Evolutionary conservation across 2,329 filamentous ascomycete genomes (phyloP).

Genomic region (Aureobasidium sp.): DNA sequence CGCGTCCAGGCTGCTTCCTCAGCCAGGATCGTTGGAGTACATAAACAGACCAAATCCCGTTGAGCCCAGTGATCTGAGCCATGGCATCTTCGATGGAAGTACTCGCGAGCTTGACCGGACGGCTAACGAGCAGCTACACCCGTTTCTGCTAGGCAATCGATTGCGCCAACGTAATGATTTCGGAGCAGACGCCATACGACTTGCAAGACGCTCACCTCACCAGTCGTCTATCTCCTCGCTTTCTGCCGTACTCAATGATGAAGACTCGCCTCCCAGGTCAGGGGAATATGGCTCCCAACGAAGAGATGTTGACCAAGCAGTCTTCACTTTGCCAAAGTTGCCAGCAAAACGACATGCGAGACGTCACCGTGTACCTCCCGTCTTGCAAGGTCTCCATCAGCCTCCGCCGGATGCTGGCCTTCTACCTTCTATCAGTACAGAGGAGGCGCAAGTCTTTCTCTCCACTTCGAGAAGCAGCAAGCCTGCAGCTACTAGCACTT

Average conservation of each 20-base stretch:
- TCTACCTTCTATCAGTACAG: conserved; percentile 54
- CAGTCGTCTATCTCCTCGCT: conserved; percentile 29
- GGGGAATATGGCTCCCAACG: conserved; percentile 21
- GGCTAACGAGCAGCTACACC: conserved; percentile 24
- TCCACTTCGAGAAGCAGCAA: not conserved
- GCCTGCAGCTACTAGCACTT: not conserved
- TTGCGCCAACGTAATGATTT: conserved; percentile 11
- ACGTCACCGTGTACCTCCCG: conserved; percentile 38
- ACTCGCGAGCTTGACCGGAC: conserved; percentile 23
- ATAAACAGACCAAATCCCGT: conserved; percentile 33
- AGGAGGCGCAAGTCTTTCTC: conserved; percentile 21
- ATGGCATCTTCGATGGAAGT: conserved; percentile 27
- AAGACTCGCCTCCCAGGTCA: conserved; percentile 27
- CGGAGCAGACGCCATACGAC: not conserved
- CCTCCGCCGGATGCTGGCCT: conserved; percentile 56
- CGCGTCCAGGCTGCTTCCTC: not conserved
- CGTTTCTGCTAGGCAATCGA: conserved; percentile 20
- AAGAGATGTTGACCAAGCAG: conserved; percentile 23
- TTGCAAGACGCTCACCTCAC: conserved; percentile 6
- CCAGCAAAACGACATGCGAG: conserved; percentile 24
- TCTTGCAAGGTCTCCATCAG: conserved; percentile 55
- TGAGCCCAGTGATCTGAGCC: conserved; percentile 27
- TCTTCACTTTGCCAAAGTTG: conserved; percentile 33
- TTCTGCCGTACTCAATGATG: conserved; percentile 30
- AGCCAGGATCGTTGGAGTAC: conserved; percentile 18